Percentiles rank a stretch among this genome's conserved stretches.
Conservation (phyloP, 257 asterid species). For the Echites panduratus region DNA sequence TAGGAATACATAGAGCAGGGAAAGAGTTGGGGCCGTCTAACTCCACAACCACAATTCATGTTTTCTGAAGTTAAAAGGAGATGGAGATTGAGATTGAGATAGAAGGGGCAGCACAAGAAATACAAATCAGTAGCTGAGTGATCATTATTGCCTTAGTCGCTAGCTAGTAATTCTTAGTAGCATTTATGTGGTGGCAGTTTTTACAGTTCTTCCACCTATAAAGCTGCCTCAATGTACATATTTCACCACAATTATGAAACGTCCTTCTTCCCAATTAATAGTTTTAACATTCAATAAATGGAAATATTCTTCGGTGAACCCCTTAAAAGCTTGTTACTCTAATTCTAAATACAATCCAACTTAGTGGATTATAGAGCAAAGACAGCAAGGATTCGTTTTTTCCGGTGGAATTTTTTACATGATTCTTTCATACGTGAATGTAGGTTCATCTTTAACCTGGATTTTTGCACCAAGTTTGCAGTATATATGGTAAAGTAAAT, state of each 20-base stretch:
- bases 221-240: neutral
- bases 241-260: neutral
- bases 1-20: neutral
- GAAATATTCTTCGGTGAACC: neutral
- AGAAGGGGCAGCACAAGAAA: neutral
- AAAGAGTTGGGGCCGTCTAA: neutral
- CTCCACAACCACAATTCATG: neutral
- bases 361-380: neutral
- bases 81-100: neutral
- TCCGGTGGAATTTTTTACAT: neutral
- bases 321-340: neutral
- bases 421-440: neutral
- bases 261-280: neutral
- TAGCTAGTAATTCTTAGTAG: neutral
- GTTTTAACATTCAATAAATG: neutral
- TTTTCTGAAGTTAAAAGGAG: neutral
- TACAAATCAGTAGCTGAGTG: neutral
- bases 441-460: neutral
- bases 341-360: neutral
- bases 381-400: neutral
- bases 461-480: neutral
- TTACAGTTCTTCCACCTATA: neutral
- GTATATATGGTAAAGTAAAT: too few species aligned
- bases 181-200: neutral
- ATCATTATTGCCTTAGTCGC: neutral